Conservation (phyloP, 2,329 filamentous ascomycete genomes). For the Tolypocladium tropicale region DNA sequence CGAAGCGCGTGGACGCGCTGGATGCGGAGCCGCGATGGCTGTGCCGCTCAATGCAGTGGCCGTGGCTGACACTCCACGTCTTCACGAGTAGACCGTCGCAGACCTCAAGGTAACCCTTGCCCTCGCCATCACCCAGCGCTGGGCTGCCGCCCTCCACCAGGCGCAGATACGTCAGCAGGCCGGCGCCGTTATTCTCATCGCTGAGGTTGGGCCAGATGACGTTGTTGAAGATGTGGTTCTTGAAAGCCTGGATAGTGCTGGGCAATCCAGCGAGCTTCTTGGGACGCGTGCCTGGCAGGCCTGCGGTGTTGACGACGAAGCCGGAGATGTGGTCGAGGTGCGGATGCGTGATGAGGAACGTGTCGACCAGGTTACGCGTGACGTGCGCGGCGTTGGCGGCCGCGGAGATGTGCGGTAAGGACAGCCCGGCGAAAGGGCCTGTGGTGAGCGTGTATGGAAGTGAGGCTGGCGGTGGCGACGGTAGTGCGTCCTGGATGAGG, state of each 20-base stretch:
- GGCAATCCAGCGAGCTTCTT: conserved; percentile 83
- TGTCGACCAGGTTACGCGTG: conserved; percentile 68
- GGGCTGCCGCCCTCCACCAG: conserved; percentile 83
- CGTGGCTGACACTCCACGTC: conserved; percentile 80
- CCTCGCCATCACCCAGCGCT: conserved; percentile 69
- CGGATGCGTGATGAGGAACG: conserved; percentile 91
- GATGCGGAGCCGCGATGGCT: conserved; percentile 50
- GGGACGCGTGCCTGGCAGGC: conserved; percentile 66
- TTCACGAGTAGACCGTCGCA: conserved; percentile 85
- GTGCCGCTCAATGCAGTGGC: conserved; percentile 71
- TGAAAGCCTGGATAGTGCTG: conserved; percentile 84
- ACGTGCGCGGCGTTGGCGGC: conserved; percentile 74
- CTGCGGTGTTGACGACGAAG: conserved; percentile 87
- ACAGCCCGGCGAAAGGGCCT: conserved; percentile 74
- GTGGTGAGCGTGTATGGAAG: conserved; percentile 44
- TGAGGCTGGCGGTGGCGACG: conserved; percentile 16
- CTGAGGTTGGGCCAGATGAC: conserved; percentile 96
- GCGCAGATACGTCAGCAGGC: conserved; percentile 81
- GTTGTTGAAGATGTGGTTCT: conserved; percentile 94
- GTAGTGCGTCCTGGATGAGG: conserved; percentile 55
- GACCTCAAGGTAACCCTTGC: conserved; percentile 76
- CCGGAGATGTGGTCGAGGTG: conserved; percentile 91
- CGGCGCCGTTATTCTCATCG: conserved; percentile 90
- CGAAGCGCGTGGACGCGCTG: conserved; percentile 37
- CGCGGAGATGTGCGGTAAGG: conserved; percentile 55